A percentile compares a stretch with the other conserved stretches of the same genome.
phyloP scores from a whole-genome alignment of 768 basidiomycete genomes.

The Lanmaoa pseudosensibilis region DNA sequence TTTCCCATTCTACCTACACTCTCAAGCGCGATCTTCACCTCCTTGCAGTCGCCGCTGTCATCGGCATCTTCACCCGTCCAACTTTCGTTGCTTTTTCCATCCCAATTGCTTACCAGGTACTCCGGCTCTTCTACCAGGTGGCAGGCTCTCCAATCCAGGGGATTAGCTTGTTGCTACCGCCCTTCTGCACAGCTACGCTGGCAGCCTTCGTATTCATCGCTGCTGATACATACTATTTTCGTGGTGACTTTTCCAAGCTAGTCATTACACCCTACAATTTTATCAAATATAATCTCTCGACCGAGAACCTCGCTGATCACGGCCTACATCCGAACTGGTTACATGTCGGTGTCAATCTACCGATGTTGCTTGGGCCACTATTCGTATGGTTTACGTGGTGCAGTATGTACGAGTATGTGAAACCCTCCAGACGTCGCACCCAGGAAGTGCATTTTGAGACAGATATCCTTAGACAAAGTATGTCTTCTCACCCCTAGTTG shows the following conservation, averaged over 20 bases:
- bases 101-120: conserved; percentile 31
- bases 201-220: conserved; percentile 20
- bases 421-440: neutral
- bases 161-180: conserved; percentile 14
- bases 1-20: neutral
- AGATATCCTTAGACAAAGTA: conserved; percentile 21
- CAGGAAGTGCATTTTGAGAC: conserved; percentile 12
- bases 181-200: conserved; percentile 22
- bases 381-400: conserved; percentile 26
- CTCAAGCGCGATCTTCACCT: conserved; percentile 23
- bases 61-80: conserved; percentile 36
- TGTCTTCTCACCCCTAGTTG: neutral
- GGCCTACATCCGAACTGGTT: conserved; percentile 43
- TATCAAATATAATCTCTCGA: conserved; percentile 37
- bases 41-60: conserved; percentile 28
- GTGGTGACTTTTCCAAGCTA: conserved; percentile 14
- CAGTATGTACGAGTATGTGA: conserved; percentile 6
- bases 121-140: conserved; percentile 14
- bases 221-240: conserved; percentile 37
- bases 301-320: conserved; percentile 38
- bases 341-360: conserved; percentile 40
- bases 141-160: conserved; percentile 10
- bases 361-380: conserved; percentile 39
- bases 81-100: conserved; percentile 37
- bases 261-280: conserved; percentile 41